Evolutionary conservation across 2,329 filamentous ascomycete genomes (phyloP).

Genomic region (Penicillium concentricum): DNA sequence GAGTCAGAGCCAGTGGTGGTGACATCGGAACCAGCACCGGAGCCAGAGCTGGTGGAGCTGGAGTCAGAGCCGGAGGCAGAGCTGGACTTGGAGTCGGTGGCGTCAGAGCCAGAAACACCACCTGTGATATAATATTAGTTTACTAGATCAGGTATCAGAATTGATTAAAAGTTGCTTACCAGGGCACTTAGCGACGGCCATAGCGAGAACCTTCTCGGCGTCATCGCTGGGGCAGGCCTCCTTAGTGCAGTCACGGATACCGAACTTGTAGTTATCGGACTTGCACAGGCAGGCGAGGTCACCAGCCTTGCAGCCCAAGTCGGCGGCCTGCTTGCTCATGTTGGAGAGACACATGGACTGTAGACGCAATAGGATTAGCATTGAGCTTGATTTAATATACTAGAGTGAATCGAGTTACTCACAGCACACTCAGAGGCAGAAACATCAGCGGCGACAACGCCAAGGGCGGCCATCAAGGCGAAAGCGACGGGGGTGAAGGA

Average conservation of each 20-base stretch:
- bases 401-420: conserved; percentile 9
- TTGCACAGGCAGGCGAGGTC: conserved; percentile 45
- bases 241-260: conserved; percentile 48
- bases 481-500: conserved; percentile 29
- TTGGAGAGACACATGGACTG: conserved; percentile 47
- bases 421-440: conserved; percentile 34
- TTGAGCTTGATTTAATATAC: neutral
- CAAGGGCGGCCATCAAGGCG: conserved; percentile 30
- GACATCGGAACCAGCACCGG: neutral
- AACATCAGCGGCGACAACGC: conserved; percentile 26
- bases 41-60: neutral
- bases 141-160: neutral
- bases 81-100: neutral
- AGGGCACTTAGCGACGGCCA: conserved; percentile 39
- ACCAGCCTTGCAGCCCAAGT: conserved; percentile 40
- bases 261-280: conserved; percentile 42
- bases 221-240: conserved; percentile 45
- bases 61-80: neutral
- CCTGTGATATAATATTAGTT: conserved; percentile 8
- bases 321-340: conserved; percentile 42
- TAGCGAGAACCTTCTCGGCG: conserved; percentile 30
- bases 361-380: neutral
- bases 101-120: conserved; percentile 12
- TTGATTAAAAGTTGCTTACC: conserved; percentile 6
- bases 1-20: neutral